Conservation (phyloP, 2,329 filamentous ascomycete genomes). For the Pyrenophora tritici-repentis region DNA sequence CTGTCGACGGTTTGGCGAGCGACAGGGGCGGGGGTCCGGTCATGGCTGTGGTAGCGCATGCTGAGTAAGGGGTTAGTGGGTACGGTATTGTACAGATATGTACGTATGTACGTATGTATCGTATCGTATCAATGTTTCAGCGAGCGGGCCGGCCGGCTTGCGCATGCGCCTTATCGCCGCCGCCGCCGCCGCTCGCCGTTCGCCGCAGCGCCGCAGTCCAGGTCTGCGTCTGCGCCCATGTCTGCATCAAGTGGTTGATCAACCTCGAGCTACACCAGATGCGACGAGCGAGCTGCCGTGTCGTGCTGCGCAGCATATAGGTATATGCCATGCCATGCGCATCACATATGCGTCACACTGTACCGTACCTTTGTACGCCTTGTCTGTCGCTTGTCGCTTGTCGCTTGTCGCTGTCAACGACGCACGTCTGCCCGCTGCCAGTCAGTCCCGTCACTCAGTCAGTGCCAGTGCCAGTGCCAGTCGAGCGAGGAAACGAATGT, state of each 20-base stretch:
- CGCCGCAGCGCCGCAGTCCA: too few species aligned
- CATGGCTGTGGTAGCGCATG: constrained; percentile 6
- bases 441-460: too few species aligned
- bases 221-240: too few species aligned
- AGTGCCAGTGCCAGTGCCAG: too few species aligned
- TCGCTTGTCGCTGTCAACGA: too few species aligned
- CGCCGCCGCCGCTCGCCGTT: background rate
- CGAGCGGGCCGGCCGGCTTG: background rate
- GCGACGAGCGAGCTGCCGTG: constrained; percentile 2
- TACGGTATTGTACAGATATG: background rate
- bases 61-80: constrained; percentile 11
- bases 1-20: constrained; percentile 18
- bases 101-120: background rate
- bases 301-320: background rate
- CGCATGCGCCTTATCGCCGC: background rate
- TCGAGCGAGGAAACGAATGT: background rate
- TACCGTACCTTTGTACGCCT: too few species aligned
- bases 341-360: background rate
- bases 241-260: background rate
- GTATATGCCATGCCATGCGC: background rate
- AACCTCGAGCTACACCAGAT: constrained; percentile 3
- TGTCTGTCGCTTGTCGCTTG: too few species aligned
- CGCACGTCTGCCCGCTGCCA: background rate
- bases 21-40: constrained; percentile 16
- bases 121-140: background rate